Evolutionary conservation across 805 yeast genomes (phyloP), one percentile per base, ranked within the genome.

Genomic region (Lipomyces starkeyi): DNA sequence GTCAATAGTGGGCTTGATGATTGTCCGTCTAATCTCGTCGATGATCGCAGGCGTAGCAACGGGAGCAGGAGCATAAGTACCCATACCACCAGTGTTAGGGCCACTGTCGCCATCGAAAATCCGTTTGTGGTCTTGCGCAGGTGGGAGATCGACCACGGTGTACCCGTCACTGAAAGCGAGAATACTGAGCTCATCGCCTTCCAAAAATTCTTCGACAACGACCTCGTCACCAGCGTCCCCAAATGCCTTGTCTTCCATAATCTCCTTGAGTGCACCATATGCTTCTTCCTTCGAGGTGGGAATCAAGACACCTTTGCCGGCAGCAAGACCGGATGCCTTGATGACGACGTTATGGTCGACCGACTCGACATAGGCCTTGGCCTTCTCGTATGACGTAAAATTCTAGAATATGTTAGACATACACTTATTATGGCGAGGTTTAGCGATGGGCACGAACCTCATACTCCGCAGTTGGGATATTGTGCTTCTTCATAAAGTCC

Each of bases 71-170:
- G 98, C 95, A 77, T 95, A 95, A 7, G 98, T 97, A 72, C 99
- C 99, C 99, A 95, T 95, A 71, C 99, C 99, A 74, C 99, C 99
- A 52, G 99, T 95, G 82, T 95, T 95, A 71, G 94, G 84, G 32
- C 99, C 99, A 53, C 87, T 83, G 79, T 95, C 99, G 69, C 93
- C 93, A 76, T 96, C 91, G 65, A 97, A 97, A 73, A 90, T 85
- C 79, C 99, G 88, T 83, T 95, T 95, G 82, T 95, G 99, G 78
- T 95, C 99, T 82, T 95, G 99, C 34, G 98, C 97, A 58, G 98
- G 91, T 56, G 99, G 99, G 67, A 95, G 85, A 78, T 91, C 93
- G 78, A 88, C 86, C 76, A 88, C 89, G 11, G 97, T 87, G 83
- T 95, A 94, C 66, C 99, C 99, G 78, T 95, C 99, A 75, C 92